These are phyloP conservation scores for Tolypocladium ophioglossoides DNA, from an alignment of 2,329 filamentous ascomycete species.

Conservation along the genomic window DNA sequence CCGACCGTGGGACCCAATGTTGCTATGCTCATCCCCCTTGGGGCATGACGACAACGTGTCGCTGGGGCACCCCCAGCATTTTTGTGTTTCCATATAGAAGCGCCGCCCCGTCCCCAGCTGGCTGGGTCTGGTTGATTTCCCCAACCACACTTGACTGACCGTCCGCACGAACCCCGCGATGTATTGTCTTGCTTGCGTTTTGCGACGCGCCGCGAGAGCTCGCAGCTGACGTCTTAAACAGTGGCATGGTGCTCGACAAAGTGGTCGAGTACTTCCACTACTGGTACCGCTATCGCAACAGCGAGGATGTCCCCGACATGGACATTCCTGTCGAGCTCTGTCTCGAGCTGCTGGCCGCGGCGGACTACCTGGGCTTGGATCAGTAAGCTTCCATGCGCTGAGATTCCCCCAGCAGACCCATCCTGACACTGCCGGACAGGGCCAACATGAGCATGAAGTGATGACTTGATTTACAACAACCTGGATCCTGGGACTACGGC, in stretches of 20 bases:
- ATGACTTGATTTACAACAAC: slow-evolving; percentile 3
- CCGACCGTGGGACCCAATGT: neutral
- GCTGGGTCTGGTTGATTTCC: slow-evolving; percentile 36
- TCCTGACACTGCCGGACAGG: slow-evolving; percentile 21
- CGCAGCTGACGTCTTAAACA: slow-evolving; percentile 22
- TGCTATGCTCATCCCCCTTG: neutral
- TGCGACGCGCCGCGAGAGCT: neutral
- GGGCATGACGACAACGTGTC: slow-evolving; percentile 21
- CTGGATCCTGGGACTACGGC: neutral
- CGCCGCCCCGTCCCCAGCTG: slow-evolving; percentile 16
- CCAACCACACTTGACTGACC: slow-evolving; percentile 57
- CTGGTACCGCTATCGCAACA: slow-evolving; percentile 62
- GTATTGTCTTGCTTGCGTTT: slow-evolving; percentile 3
- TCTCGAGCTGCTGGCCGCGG: slow-evolving; percentile 65
- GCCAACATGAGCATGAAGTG: slow-evolving; percentile 27
- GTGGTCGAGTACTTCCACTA: slow-evolving; percentile 79
- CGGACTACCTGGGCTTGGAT: slow-evolving; percentile 65
- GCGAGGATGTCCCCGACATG: slow-evolving; percentile 68
- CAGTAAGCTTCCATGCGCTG: slow-evolving; percentile 21
- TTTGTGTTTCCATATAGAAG: slow-evolving; percentile 32
- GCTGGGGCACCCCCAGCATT: neutral
- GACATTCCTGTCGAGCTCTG: slow-evolving; percentile 71
- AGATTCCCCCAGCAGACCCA: slow-evolving; percentile 15
- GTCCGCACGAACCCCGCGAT: slow-evolving; percentile 2
- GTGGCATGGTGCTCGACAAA: slow-evolving; percentile 65